These are phyloP conservation scores for Sclerospora graminicola DNA, from an alignment of 352 stramenopile genomes.

Conservation along the genomic window DNA sequence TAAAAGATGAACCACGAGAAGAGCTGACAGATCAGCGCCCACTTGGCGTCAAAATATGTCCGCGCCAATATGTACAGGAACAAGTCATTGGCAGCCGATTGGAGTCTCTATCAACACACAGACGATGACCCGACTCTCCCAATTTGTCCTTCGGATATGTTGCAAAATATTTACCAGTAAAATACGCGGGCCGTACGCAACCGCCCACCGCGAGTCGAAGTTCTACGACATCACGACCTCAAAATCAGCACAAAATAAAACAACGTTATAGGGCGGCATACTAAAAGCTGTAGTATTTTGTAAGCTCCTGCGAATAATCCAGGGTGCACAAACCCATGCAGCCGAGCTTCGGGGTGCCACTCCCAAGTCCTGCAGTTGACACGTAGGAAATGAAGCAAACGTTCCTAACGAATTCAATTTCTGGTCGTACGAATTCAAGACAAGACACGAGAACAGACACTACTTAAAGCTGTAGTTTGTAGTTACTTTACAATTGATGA, in stretches of 20 bases:
- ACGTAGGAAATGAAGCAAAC: not conserved
- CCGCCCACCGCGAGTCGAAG: no score
- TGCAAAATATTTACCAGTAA: no score
- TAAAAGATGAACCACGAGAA: no score
- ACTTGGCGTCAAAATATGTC: no score
- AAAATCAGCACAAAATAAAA: not conserved
- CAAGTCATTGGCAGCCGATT: no score
- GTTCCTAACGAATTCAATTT: not conserved
- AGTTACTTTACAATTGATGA: no score
- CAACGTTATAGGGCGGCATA: no score
- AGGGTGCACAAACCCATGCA: constrained; percentile 75
- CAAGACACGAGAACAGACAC: not conserved
- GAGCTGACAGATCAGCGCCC: no score
- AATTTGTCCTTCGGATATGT: constrained; percentile 3
- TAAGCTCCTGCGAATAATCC: constrained; percentile 62
- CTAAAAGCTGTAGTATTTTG: no score
- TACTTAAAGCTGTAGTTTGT: no score
- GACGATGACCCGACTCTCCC: not conserved
- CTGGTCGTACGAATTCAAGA: not conserved
- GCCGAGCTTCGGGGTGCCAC: constrained; percentile 55
- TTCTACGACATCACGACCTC: no score
- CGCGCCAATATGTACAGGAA: no score
- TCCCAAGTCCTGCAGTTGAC: constrained; percentile 66
- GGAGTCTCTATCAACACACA: not conserved
- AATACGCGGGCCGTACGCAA: constrained; percentile 68